A percentile compares a stretch with the other conserved stretches of the same genome.
These are phyloP conservation scores for Clathrus columnatus DNA, from an alignment of 768 basidiomycete genomes.

Conservation along the genomic window DNA sequence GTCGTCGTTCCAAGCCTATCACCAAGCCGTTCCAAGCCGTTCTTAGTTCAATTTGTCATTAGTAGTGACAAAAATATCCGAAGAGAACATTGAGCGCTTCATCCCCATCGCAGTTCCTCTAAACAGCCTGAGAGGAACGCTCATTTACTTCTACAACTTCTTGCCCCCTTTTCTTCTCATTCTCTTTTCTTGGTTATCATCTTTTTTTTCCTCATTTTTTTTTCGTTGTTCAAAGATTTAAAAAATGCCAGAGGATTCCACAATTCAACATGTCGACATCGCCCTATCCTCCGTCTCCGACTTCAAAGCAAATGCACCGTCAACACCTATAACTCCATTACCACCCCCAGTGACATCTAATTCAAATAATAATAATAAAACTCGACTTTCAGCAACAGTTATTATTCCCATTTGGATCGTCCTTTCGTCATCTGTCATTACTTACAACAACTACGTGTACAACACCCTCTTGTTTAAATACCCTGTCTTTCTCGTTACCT, in stretches of 20 bases:
- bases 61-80: too few species aligned
- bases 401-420: slow-evolving; percentile 93
- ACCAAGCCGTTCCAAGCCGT: too few species aligned
- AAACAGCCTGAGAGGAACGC: too few species aligned
- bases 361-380: slow-evolving; percentile 28
- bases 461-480: slow-evolving; percentile 75
- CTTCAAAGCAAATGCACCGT: neutral
- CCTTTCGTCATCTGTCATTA: slow-evolving; percentile 82
- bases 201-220: neutral
- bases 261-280: slow-evolving; percentile 1
- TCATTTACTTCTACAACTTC: too few species aligned
- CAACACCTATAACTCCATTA: slow-evolving; percentile 23
- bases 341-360: slow-evolving; percentile 49
- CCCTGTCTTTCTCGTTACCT: slow-evolving; percentile 91
- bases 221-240: neutral
- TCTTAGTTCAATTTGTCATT: too few species aligned
- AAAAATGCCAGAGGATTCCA: neutral
- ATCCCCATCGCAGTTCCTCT: too few species aligned
- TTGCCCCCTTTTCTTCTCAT: too few species aligned
- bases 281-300: neutral
- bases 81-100: too few species aligned
- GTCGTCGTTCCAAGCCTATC: too few species aligned
- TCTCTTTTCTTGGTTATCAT: too few species aligned
- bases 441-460: slow-evolving; percentile 92
- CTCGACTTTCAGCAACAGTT: slow-evolving; percentile 52